Evolutionary conservation across 1,284 basidiomycete genomes (phyloP).

Genomic region (Tranzscheliella williamsii): DNA sequence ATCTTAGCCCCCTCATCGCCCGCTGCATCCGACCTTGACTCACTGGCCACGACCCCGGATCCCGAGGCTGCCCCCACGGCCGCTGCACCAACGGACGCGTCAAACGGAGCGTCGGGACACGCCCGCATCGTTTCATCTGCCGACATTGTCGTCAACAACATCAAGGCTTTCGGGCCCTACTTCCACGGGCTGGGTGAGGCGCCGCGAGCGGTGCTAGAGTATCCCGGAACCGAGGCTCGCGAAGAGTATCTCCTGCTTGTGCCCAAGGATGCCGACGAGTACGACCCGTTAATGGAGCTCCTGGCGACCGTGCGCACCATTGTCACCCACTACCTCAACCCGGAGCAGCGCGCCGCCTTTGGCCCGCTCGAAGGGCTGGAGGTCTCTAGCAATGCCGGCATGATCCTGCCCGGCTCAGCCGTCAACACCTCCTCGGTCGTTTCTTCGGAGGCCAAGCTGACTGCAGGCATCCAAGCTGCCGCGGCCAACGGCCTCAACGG

Average conservation of each 20-base stretch:
- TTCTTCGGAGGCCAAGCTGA: background rate
- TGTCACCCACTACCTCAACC: constrained; percentile 45
- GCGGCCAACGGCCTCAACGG: constrained; percentile 5
- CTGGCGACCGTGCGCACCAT: constrained; percentile 48
- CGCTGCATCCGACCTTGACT: background rate
- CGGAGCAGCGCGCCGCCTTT: constrained; percentile 37
- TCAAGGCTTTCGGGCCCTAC: constrained; percentile 43
- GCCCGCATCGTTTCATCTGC: constrained; percentile 23
- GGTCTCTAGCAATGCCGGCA: constrained; percentile 42
- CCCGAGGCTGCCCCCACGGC: background rate
- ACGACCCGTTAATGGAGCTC: constrained; percentile 57
- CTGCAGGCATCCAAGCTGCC: background rate
- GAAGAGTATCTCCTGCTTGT: constrained; percentile 51
- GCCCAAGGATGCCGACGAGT: constrained; percentile 54
- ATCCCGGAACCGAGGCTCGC: constrained; percentile 39
- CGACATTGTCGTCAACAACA: constrained; percentile 27
- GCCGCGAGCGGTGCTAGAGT: constrained; percentile 38
- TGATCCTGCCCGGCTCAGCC: constrained; percentile 22
- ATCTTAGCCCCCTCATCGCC: constrained; percentile 13
- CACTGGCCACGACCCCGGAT: background rate
- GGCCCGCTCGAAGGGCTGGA: constrained; percentile 53
- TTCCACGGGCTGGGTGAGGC: constrained; percentile 37
- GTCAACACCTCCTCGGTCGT: constrained; percentile 5
- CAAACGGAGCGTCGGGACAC: constrained; percentile 4
- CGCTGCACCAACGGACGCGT: background rate